Evolutionary conservation across 345 rosid genomes (phyloP), one percentile per base, ranked within the genome.

Genomic region (Eucalyptus marginata): DNA sequence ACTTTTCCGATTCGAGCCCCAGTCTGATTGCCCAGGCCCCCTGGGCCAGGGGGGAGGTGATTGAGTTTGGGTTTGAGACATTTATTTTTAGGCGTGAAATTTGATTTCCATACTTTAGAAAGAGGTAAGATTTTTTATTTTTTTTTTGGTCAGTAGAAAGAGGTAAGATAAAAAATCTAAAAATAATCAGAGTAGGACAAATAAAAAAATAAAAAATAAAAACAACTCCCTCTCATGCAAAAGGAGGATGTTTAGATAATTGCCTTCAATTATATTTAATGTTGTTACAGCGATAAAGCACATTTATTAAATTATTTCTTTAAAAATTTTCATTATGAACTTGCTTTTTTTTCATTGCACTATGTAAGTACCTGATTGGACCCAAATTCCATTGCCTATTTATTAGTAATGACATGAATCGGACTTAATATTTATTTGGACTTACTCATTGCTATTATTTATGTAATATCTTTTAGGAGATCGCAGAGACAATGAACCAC

Each of bases 401-500:
- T 14, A 64, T 14, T 12, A 14, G 33, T 7, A 64, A n/a, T 14
- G 20, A n/a, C 10, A 4, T n/a, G 10, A 64, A n/a, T 64, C 5
- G 5, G 10, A n/a, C 76, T n/a, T 14, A 64, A 64, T 64, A 7
- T 7, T 64, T 14, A 16, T 14, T 15, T 64, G 36, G 40, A 64
- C 10, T n/a, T 15, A 7, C 8, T n/a, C 18, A 29, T n/a, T 6
- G 20, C 3, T 14, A 0, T n/a, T 64, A 7, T 64, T n/a, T 64
- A 7, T 14, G 31, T 0, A 64, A 14, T 0, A 14, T 0, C 40
- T 4, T 64, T 14, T 0, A 3, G 0, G 5, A 14, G 33, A 14
- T 64, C 5, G 0, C 5, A 7, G 1, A 64, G 1, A 29, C 33
- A 62, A 1, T 62, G 0, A 12, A 64, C 9, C 20, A 0, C 40